These are phyloP conservation scores for Trichoderma sp. DNA, from an alignment of 2,329 filamentous ascomycete species.

Conservation along the genomic window DNA sequence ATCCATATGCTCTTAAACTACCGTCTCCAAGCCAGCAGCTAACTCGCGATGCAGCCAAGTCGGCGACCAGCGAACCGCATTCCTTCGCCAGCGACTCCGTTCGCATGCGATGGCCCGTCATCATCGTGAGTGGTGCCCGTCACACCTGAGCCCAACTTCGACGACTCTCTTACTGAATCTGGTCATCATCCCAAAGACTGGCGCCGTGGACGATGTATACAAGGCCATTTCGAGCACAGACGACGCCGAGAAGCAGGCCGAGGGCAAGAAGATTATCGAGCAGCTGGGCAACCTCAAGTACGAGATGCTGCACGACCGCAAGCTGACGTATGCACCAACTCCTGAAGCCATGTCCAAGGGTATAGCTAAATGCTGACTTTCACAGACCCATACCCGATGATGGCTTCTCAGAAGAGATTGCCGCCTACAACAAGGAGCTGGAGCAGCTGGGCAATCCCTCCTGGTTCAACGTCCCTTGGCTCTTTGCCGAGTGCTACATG, in stretches of 20 bases:
- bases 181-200: constrained; percentile 60
- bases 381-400: constrained; percentile 74
- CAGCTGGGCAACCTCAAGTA: constrained; percentile 85
- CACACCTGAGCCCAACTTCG: neutral
- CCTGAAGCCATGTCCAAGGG: too few species aligned
- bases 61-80: constrained; percentile 75
- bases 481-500: constrained; percentile 92
- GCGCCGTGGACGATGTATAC: constrained; percentile 93
- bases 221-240: constrained; percentile 63
- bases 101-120: constrained; percentile 87
- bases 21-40: neutral
- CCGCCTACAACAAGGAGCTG: constrained; percentile 83
- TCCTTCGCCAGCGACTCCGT: constrained; percentile 89
- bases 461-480: constrained; percentile 87
- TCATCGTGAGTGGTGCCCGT: constrained; percentile 63
- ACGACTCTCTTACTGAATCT: neutral
- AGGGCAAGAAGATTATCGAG: constrained; percentile 85
- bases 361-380: constrained; percentile 22
- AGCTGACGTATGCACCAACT: constrained; percentile 63
- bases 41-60: constrained; percentile 60
- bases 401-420: constrained; percentile 76
- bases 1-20: constrained; percentile 13
- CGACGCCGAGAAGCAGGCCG: constrained; percentile 66
- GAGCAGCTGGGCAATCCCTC: constrained; percentile 69
- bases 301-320: constrained; percentile 86